A percentile compares a stretch with the other conserved stretches of the same genome.
Conservation (phyloP, 805 yeast species). For the Metschnikowia cerradonensis region DNA sequence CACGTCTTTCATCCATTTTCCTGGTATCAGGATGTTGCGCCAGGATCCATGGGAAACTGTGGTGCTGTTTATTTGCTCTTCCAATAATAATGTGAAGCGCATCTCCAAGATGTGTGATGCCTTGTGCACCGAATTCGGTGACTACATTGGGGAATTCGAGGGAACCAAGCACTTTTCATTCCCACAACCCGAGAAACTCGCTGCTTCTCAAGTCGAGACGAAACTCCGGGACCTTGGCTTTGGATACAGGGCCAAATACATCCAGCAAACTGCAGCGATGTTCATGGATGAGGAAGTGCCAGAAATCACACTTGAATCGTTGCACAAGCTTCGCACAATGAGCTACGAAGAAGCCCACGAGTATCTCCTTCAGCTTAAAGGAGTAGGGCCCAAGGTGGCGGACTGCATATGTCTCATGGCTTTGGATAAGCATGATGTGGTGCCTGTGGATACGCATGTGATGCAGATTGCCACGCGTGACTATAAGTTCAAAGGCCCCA, state of each 20-base stretch:
- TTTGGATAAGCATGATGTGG: slow-evolving; percentile 76
- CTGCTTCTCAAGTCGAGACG: slow-evolving; percentile 31
- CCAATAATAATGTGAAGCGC: slow-evolving; percentile 92
- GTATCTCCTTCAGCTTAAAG: slow-evolving; percentile 61
- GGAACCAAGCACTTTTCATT: slow-evolving; percentile 64
- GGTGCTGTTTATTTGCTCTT: slow-evolving; percentile 86
- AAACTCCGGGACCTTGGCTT: slow-evolving; percentile 55
- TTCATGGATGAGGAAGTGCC: slow-evolving; percentile 41
- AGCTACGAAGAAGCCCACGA: slow-evolving; percentile 53
- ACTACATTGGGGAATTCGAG: slow-evolving; percentile 46
- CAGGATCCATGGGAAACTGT: slow-evolving; percentile 98
- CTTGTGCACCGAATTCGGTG: slow-evolving; percentile 69
- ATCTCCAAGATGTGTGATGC: slow-evolving; percentile 89
- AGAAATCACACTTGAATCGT: slow-evolving; percentile 30
- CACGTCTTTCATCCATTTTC: slow-evolving; percentile 38
- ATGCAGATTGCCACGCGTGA: slow-evolving; percentile 84
- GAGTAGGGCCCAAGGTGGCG: slow-evolving; percentile 98
- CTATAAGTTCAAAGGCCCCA: slow-evolving; percentile 53
- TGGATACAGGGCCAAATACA: slow-evolving; percentile 91
- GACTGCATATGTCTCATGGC: slow-evolving; percentile 95
- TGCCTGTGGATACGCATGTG: slow-evolving; percentile 95
- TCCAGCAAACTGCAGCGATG: slow-evolving; percentile 67
- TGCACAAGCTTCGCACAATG: slow-evolving; percentile 42
- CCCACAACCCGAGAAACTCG: slow-evolving; percentile 59
- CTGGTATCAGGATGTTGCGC: slow-evolving; percentile 78